Evolutionary conservation across 352 stramenopile species (phyloP), one percentile per base, ranked within the genome.

Genomic region (Globisporangium solare): DNA sequence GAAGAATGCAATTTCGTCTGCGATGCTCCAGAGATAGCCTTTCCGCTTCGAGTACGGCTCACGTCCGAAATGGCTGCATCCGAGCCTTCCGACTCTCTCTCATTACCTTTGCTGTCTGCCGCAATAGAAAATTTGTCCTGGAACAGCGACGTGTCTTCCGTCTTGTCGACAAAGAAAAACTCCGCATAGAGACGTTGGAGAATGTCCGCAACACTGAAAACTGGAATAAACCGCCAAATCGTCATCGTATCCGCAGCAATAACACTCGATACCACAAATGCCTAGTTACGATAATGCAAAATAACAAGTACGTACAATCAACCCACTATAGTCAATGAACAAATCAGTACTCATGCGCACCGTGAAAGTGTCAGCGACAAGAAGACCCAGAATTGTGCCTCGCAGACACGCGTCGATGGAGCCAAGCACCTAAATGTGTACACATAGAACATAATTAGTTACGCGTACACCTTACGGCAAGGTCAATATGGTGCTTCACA

Each of bases 361-460:
- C 45, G 86, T 95, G 56, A 93, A 95, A 18, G 80, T 90, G 55
- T 95, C 86, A 0, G 86, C 83, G 42, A 94, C 80, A 10, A 95
- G 58, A 13, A 95, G 61, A n/a, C 86, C 86, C 8, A 91, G 67
- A 27, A 94, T 90, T 8, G 83, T 92, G 6, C 83, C 82, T 13
- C 85, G 79, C 58, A 95, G 69, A 48, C 85, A 95, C 17, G 80
- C 75, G 62, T 95, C 85, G 45, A 94, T 89, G 15, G 80, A 91
- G 4, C 83, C 85, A 47, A 95, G 73, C 21, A 94, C 70, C 79
- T 89, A 60, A 31, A 41, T 3, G 56, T 27, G 12, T 47, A 62
- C 6, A 54, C 37, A n/a, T 31, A 24, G 20, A 42, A 64, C 13
- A 37, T 51, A 50, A 37, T 39, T 40, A 8, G 24, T 2, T 27